phyloP scores from a whole-genome alignment of 345 rosid species.

The Nasturtium officinale region DNA sequence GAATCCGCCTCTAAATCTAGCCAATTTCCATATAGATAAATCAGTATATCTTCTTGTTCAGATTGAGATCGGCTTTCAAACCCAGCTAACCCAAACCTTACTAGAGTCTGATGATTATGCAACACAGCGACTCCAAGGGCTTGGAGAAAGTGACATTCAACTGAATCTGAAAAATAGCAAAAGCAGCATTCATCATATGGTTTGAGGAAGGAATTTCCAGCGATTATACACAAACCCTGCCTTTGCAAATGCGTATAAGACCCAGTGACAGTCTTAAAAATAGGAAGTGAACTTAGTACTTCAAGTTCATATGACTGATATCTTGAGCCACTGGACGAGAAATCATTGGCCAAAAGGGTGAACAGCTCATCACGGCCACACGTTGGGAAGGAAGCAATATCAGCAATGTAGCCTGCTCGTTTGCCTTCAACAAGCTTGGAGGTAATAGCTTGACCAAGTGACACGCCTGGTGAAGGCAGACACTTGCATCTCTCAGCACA shows the following conservation, averaged over 20 bases:
- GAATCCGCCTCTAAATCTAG: slow-evolving; percentile 69
- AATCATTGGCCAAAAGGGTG: slow-evolving; percentile 77
- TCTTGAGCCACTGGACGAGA: slow-evolving; percentile 55
- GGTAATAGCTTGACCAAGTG: slow-evolving; percentile 82
- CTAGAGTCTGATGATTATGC: slow-evolving; percentile 78
- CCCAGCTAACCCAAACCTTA: slow-evolving; percentile 80
- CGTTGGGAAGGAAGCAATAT: slow-evolving; percentile 59
- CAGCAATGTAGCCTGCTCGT: slow-evolving; percentile 70
- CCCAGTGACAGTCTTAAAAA: slow-evolving; percentile 74
- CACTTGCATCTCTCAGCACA: slow-evolving; percentile 72
- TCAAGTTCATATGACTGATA: slow-evolving; percentile 74
- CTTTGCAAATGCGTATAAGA: slow-evolving; percentile 58
- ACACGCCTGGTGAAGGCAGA: slow-evolving; percentile 64
- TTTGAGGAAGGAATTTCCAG: slow-evolving; percentile 81
- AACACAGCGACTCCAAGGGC: slow-evolving; percentile 86
- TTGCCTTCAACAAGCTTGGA: slow-evolving; percentile 84
- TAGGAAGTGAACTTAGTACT: slow-evolving; percentile 75
- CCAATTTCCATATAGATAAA: slow-evolving; percentile 74
- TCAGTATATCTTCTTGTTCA: slow-evolving; percentile 77
- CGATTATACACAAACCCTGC: slow-evolving; percentile 70
- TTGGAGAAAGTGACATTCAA: slow-evolving; percentile 60
- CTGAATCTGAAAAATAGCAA: slow-evolving; percentile 62
- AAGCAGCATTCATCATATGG: slow-evolving; percentile 75
- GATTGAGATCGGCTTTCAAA: slow-evolving; percentile 69
- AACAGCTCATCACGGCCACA: slow-evolving; percentile 73